Evolutionary conservation across 2,329 filamentous ascomycete genomes (phyloP), one percentile per base, ranked within the genome.

Genomic region (Scedosporium dehoogii): DNA sequence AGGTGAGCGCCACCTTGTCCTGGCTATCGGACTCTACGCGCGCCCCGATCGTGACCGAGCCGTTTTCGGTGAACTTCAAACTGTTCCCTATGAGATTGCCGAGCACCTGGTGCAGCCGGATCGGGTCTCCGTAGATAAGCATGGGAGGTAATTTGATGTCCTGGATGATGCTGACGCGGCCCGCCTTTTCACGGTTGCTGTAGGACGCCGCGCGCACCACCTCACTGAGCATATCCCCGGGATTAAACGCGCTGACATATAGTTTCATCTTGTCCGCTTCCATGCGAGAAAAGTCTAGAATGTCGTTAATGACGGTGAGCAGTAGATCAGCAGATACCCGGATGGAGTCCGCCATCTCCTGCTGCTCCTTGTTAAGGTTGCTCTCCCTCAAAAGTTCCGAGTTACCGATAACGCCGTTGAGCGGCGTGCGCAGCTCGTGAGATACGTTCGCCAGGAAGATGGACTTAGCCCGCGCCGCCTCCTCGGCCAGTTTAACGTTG

Each of bases 301-400:
- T 96, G 70, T 97, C 93, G 70, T 97, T 97, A 76, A 97, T 97
- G 58, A 97, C 91, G 0, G 92, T 94, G 27, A 97, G 79, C 14
- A 97, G 77, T 16, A 94, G 85, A 70, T 97, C 92, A 0, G 91
- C 91, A 58, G 90, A 96, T 38, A 92, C 83, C 59, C 91, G 85
- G 62, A 96, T 94, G 16, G 91, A 93, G 70, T 96, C 91, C 3
- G 90, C 89, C 79, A 92, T 94, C 67, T 96, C 91, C 38, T 86
- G 81, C 72, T 96, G 90, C 65, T 96, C 90, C 63, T 80, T 82
- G 66, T 89, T 86, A 61, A 96, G 78, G 23, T 83, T 78, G 68
- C 89, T 92, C 69, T 94, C 91, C 58, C 90, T 81, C 6, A 96
- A 75, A 16, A 96, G 82, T 72, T 96, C 91, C 10, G 88, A 90